Conservation (phyloP, 78 protist genomes). For the Pigoraptor vietnamica region DNA sequence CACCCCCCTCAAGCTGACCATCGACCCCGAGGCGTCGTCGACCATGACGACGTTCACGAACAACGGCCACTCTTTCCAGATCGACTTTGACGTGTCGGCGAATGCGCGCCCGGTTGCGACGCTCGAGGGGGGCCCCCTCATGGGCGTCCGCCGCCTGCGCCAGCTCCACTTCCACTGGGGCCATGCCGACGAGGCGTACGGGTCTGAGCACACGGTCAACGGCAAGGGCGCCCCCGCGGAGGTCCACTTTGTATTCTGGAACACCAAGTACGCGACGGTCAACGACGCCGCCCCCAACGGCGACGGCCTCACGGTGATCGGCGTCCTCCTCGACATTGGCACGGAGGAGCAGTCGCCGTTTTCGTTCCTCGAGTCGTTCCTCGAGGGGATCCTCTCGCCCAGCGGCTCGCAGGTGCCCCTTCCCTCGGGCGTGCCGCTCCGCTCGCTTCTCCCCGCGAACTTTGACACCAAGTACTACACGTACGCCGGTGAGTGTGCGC, state of each 20-base stretch:
- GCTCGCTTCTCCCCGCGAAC: background rate
- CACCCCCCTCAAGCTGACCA: background rate
- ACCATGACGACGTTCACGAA: background rate
- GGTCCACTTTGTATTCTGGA: background rate
- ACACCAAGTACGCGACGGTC: background rate
- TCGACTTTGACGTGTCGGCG: background rate
- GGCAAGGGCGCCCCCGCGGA: background rate
- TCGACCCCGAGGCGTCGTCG: background rate
- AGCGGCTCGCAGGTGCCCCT: background rate
- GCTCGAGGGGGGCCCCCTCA: background rate
- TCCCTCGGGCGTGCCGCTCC: background rate
- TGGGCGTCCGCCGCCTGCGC: background rate
- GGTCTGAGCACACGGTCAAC: background rate
- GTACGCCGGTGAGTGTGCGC: background rate
- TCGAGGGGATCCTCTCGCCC: background rate
- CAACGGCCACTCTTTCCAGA: background rate
- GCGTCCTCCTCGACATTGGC: background rate
- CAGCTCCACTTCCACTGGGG: background rate
- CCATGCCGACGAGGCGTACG: background rate
- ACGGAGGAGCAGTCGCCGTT: background rate
- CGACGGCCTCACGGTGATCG: background rate
- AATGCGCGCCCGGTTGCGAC: background rate
- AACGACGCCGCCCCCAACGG: background rate
- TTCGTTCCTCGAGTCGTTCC: background rate
- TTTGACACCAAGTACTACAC: background rate